Percentiles rank a stretch among this genome's conserved stretches.
Conservation (phyloP, 163 green algal species). For the Scenedesmus sp. region DNA sequence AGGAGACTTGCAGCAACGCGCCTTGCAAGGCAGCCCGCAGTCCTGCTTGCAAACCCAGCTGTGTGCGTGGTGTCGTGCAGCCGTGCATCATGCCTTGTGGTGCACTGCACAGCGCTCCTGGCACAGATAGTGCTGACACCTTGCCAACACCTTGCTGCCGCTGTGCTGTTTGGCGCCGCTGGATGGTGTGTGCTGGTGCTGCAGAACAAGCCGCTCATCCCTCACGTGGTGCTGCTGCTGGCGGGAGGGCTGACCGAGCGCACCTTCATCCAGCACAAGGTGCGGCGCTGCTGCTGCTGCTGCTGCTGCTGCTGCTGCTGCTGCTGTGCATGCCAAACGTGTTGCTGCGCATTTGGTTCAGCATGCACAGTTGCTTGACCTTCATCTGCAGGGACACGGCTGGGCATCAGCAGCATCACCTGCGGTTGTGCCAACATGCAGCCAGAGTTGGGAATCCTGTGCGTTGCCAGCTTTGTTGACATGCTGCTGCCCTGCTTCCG, state of each 20-base stretch:
- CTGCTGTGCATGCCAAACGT: neutral
- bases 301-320: neutral
- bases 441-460: neutral
- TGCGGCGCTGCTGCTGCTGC: neutral
- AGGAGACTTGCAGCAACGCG: neutral
- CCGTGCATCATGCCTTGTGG: neutral
- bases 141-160: neutral
- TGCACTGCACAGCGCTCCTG: neutral
- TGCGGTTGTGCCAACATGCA: neutral
- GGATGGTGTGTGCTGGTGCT: neutral
- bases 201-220: constrained; percentile 53
- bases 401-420: constrained; percentile 10
- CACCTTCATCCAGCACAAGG: constrained; percentile 47
- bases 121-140: neutral
- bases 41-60: neutral
- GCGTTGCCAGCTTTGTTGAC: neutral
- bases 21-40: neutral
- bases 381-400: neutral
- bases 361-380: neutral
- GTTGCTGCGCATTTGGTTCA: neutral
- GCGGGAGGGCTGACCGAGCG: constrained; percentile 27
- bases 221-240: constrained; percentile 42
- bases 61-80: neutral
- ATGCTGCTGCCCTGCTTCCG: neutral
- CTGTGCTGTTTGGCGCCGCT: neutral